Evolutionary conservation across 306 rosid genomes (phyloP).

Genomic region (Elaeagnus macrophylla): DNA sequence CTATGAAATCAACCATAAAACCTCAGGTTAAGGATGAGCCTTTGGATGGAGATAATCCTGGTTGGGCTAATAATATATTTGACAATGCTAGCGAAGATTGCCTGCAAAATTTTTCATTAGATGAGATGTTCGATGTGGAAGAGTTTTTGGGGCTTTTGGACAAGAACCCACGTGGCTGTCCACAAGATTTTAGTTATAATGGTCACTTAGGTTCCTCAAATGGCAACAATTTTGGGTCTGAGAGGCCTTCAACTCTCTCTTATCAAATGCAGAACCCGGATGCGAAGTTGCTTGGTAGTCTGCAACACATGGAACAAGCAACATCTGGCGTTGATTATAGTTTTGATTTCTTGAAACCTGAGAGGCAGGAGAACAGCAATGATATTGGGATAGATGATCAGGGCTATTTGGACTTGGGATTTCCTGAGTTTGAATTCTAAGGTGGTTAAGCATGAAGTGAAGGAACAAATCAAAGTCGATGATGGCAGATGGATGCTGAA

Average conservation of each 20-base stretch:
- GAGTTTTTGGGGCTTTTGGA: slow-evolving; percentile 44
- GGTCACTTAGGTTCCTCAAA: slow-evolving; percentile 18
- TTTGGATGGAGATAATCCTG: not conserved
- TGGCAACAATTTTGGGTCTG: slow-evolving; percentile 12
- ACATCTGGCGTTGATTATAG: slow-evolving; percentile 36
- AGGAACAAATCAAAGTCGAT: slow-evolving; percentile 1
- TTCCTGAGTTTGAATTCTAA: slow-evolving; percentile 19
- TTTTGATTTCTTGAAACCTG: slow-evolving; percentile 50
- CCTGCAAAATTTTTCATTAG: slow-evolving; percentile 27
- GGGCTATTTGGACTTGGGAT: slow-evolving; percentile 23
- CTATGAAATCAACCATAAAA: not conserved
- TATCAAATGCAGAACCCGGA: slow-evolving; percentile 53
- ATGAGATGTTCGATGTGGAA: slow-evolving; percentile 61
- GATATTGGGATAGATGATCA: slow-evolving; percentile 20
- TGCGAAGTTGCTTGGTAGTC: slow-evolving; percentile 57
- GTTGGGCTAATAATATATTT: not conserved
- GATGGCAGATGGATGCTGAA: not conserved
- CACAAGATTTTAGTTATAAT: slow-evolving; percentile 17
- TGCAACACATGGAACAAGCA: slow-evolving; percentile 46
- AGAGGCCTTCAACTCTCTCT: slow-evolving; percentile 27
- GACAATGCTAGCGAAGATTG: slow-evolving; percentile 13
- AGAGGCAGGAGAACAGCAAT: slow-evolving; percentile 26
- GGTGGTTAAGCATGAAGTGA: not conserved
- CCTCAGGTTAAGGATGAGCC: not conserved
- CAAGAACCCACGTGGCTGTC: slow-evolving; percentile 20